Conservation (phyloP, 371 early-diverging fungal genomes). For the Mortierella sp. region DNA sequence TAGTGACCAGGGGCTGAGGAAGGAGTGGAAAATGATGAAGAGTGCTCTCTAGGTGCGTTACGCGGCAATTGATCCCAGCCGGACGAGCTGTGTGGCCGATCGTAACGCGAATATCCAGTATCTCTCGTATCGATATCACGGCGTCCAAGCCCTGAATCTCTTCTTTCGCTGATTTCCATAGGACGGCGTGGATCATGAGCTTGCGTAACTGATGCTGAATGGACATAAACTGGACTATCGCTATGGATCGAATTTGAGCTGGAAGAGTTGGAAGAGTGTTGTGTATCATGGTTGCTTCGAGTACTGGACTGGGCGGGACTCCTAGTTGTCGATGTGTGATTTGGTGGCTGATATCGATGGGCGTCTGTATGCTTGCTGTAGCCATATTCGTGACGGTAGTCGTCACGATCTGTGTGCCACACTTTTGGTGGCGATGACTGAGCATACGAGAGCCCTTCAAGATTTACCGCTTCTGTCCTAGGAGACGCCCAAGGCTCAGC, state of each 20-base stretch:
- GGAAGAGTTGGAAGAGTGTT: neutral
- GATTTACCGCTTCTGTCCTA: conserved; percentile 23
- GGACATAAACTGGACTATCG: neutral
- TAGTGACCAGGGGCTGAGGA: conserved; percentile 5
- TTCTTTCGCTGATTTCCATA: conserved; percentile 10
- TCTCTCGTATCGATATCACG: conserved; percentile 22
- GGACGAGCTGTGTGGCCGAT: neutral
- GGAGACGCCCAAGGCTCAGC: conserved; percentile 30
- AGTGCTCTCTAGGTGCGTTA: conserved; percentile 6
- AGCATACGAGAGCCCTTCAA: conserved; percentile 9
- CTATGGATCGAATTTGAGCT: neutral
- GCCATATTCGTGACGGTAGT: conserved; percentile 7
- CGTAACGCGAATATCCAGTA: conserved; percentile 4
- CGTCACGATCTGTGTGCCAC: neutral
- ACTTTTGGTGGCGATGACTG: conserved; percentile 1
- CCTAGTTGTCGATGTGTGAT: neutral
- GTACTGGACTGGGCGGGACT: neutral
- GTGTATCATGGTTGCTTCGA: neutral
- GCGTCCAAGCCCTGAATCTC: conserved; percentile 32
- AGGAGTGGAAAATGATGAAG: conserved; percentile 8
- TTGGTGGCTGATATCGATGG: neutral
- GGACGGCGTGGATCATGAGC: conserved; percentile 8
- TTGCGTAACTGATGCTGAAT: neutral
- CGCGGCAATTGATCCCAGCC: conserved; percentile 13
- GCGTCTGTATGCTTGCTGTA: neutral